Percentiles rank a stretch among this genome's conserved stretches.
Evolutionary conservation across 139 green algal genomes (phyloP).

Genomic region (Desmodesmus armatus): DNA sequence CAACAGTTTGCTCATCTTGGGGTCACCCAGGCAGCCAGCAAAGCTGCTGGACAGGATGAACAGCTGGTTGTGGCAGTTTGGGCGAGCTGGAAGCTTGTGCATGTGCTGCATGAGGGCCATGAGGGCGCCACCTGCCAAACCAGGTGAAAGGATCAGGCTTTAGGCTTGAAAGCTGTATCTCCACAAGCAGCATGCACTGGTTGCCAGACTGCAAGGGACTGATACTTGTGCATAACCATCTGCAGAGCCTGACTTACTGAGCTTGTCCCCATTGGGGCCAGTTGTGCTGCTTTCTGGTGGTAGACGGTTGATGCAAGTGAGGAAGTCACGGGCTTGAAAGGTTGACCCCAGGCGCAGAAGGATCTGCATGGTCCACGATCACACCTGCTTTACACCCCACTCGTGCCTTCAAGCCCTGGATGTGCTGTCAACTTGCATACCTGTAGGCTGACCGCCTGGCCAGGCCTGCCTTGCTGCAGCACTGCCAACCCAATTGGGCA

Average conservation of each 20-base stretch:
- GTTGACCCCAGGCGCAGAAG: background rate
- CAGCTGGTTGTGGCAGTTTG: slow-evolving; percentile 7
- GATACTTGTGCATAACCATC: background rate
- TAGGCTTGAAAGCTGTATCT: too few species aligned
- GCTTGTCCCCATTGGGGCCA: slow-evolving; percentile 8
- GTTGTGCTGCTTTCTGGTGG: background rate
- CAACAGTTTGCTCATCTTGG: background rate
- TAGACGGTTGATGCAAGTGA: background rate
- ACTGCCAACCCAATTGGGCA: slow-evolving; percentile 12
- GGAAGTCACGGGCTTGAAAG: slow-evolving; percentile 20
- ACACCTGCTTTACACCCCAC: too few species aligned
- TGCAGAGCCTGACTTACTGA: background rate
- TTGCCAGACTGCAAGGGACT: background rate
- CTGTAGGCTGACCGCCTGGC: too few species aligned
- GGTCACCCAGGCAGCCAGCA: background rate
- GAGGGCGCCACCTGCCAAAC: slow-evolving; percentile 2
- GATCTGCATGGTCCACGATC: too few species aligned
- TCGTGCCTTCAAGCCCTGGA: background rate
- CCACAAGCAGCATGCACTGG: background rate
- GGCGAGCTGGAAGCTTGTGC: slow-evolving; percentile 2
- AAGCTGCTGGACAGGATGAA: slow-evolving; percentile 22
- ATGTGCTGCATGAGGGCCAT: slow-evolving; percentile 24
- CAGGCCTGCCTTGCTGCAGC: too few species aligned
- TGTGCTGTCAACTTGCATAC: too few species aligned
- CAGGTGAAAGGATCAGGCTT: too few species aligned